Evolutionary conservation across 352 stramenopile species (phyloP).

Genomic region (Globisporangium uncinulatum): DNA sequence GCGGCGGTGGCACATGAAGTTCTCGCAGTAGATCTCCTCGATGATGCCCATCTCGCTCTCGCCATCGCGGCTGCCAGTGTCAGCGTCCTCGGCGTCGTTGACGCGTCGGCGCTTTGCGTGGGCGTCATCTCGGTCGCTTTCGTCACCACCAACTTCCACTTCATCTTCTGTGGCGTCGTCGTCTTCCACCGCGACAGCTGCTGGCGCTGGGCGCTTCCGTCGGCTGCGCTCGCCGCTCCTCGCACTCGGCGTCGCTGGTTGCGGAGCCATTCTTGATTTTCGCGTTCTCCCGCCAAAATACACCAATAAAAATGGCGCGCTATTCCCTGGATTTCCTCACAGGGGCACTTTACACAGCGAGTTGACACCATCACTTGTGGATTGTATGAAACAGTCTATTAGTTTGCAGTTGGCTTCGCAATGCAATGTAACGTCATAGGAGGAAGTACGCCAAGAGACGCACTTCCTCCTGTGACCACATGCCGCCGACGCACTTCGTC

Average conservation of each 20-base stretch:
- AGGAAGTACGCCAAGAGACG: conserved; percentile 76
- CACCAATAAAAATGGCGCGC: too few species aligned
- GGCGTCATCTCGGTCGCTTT: conserved; percentile 12
- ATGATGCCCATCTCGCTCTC: conserved; percentile 92
- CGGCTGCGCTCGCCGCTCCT: not conserved
- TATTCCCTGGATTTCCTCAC: too few species aligned
- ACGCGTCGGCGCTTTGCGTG: conserved; percentile 4
- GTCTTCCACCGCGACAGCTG: conserved; percentile 24
- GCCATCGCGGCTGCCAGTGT: conserved; percentile 1
- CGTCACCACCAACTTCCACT: too few species aligned
- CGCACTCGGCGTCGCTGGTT: conserved; percentile 1
- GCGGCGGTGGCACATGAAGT: conserved; percentile 98
- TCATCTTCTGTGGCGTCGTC: conserved; percentile 15
- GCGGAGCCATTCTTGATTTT: not conserved
- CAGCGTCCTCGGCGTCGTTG: conserved; percentile 2
- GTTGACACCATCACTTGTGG: too few species aligned
- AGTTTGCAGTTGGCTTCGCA: too few species aligned
- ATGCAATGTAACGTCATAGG: too few species aligned
- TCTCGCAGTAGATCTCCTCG: conserved; percentile 93
- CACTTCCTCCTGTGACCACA: conserved; percentile 48
- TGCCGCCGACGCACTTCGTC: conserved; percentile 3
- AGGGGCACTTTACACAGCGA: too few species aligned
- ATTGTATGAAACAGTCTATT: too few species aligned
- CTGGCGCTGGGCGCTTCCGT: conserved; percentile 2
- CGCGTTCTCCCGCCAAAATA: too few species aligned